Evolutionary conservation across 768 basidiomycete genomes (phyloP).

Genomic region (Collybiopsis luxurians): DNA sequence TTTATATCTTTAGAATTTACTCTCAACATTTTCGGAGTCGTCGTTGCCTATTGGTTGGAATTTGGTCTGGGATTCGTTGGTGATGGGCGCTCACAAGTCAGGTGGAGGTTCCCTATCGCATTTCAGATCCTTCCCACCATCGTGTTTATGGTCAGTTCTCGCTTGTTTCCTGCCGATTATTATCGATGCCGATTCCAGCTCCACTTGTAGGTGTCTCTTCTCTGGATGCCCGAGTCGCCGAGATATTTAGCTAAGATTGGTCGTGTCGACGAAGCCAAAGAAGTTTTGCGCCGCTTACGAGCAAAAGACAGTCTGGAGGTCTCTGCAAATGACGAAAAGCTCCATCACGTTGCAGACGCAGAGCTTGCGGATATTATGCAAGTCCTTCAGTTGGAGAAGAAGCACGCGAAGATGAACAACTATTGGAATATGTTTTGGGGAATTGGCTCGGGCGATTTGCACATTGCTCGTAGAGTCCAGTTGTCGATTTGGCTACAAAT

Average conservation of each 20-base stretch:
- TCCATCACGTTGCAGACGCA: slow-evolving; percentile 16
- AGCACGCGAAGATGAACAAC: slow-evolving; percentile 35
- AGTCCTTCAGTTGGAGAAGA: slow-evolving; percentile 35
- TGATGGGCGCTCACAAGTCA: slow-evolving; percentile 35
- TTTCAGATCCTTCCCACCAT: slow-evolving; percentile 41
- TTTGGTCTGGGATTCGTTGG: slow-evolving; percentile 43
- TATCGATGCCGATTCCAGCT: background rate
- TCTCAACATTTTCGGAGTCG: slow-evolving; percentile 38
- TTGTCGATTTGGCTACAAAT: slow-evolving; percentile 44
- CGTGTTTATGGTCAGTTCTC: slow-evolving; percentile 31
- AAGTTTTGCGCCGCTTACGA: slow-evolving; percentile 31
- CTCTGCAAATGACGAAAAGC: slow-evolving; percentile 11
- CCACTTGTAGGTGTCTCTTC: slow-evolving; percentile 21
- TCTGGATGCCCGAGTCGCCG: slow-evolving; percentile 37
- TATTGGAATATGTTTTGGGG: slow-evolving; percentile 47
- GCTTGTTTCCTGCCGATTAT: background rate
- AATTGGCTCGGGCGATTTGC: slow-evolving; percentile 37
- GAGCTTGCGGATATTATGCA: slow-evolving; percentile 39
- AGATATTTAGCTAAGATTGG: slow-evolving; percentile 40
- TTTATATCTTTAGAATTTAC: slow-evolving; percentile 45
- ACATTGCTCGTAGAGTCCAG: slow-evolving; percentile 40
- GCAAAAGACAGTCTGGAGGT: slow-evolving; percentile 16
- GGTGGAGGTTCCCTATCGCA: slow-evolving; percentile 41
- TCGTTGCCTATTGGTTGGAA: slow-evolving; percentile 45
- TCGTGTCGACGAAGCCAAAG: slow-evolving; percentile 32